A percentile compares a stretch with the other conserved stretches of the same genome.
Conservation (phyloP, 2,329 filamentous ascomycete species). For the Drechslerella dactyloides region DNA sequence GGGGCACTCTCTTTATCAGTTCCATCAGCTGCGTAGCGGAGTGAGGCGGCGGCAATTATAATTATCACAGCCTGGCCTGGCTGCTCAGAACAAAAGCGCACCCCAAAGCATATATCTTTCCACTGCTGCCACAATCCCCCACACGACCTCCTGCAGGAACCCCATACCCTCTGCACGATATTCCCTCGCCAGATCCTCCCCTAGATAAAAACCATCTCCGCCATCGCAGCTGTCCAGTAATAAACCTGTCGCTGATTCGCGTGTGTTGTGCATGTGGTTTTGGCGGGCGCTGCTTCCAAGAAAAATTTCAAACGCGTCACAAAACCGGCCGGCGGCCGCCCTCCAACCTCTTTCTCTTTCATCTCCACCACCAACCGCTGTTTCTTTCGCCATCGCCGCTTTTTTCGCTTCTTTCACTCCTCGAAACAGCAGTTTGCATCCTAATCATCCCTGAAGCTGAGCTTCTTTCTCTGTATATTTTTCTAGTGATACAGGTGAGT, state of each 20-base stretch:
- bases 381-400: conserved; percentile 10
- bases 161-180: not conserved
- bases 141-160: not conserved
- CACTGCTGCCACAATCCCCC: not conserved
- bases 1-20: not conserved
- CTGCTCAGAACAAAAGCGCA: conserved; percentile 3
- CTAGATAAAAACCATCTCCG: no score
- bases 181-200: not conserved
- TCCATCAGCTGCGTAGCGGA: not conserved
- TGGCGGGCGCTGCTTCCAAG: conserved; percentile 17
- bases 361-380: conserved; percentile 18
- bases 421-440: not conserved
- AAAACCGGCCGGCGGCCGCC: conserved; percentile 21
- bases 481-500: not conserved
- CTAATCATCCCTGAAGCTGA: conserved; percentile 7
- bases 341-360: conserved; percentile 24
- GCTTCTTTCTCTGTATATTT: conserved; percentile 16
- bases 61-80: no score
- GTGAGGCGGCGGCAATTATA: not conserved
- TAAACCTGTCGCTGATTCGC: not conserved
- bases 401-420: conserved; percentile 11
- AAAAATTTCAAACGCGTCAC: conserved; percentile 48
- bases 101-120: not conserved
- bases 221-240: no score
- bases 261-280: conserved; percentile 49